Conservation (phyloP, 2,329 filamentous ascomycete genomes). For the Phyllosticta citribraziliensis region DNA sequence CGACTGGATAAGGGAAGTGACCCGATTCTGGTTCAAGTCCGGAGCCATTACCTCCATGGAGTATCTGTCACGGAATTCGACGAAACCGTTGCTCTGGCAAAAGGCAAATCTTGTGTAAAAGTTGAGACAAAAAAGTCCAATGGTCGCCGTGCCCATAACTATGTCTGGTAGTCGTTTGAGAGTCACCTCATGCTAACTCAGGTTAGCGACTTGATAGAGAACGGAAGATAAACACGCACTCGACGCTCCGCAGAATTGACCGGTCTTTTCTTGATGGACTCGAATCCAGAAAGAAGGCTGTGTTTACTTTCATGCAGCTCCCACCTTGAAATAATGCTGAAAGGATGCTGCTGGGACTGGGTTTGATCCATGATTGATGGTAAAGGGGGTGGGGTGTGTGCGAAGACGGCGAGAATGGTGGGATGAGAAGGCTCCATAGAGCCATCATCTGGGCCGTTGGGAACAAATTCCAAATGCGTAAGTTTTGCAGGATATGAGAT, state of each 20-base stretch:
- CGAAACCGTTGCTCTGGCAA: conserved; percentile 66
- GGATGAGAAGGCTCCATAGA: conserved; percentile 43
- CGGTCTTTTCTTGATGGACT: conserved; percentile 56
- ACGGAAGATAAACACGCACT: neutral
- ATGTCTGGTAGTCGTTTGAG: conserved; percentile 55
- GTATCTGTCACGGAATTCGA: conserved; percentile 69
- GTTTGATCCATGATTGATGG: conserved; percentile 30
- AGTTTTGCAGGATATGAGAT: conserved; percentile 34
- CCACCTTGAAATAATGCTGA: conserved; percentile 76
- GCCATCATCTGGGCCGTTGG: conserved; percentile 51
- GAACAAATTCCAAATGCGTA: conserved; percentile 66
- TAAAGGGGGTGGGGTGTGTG: conserved; percentile 38
- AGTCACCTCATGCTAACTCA: conserved; percentile 27
- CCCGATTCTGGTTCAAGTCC: conserved; percentile 52
- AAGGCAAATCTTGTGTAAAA: conserved; percentile 64
- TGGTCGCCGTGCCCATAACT: conserved; percentile 57
- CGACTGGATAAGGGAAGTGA: conserved; percentile 63
- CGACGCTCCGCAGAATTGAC: conserved; percentile 13
- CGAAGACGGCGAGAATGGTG: conserved; percentile 64
- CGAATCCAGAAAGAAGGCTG: conserved; percentile 62
- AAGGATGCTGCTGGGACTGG: conserved; percentile 52
- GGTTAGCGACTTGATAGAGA: conserved; percentile 6
- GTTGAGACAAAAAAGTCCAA: conserved; percentile 58
- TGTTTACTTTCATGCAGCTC: conserved; percentile 56
- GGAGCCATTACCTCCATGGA: conserved; percentile 61